Evolutionary conservation across 371 early-diverging fungal genomes (phyloP).

Genomic region (Mucor velutinosus): DNA sequence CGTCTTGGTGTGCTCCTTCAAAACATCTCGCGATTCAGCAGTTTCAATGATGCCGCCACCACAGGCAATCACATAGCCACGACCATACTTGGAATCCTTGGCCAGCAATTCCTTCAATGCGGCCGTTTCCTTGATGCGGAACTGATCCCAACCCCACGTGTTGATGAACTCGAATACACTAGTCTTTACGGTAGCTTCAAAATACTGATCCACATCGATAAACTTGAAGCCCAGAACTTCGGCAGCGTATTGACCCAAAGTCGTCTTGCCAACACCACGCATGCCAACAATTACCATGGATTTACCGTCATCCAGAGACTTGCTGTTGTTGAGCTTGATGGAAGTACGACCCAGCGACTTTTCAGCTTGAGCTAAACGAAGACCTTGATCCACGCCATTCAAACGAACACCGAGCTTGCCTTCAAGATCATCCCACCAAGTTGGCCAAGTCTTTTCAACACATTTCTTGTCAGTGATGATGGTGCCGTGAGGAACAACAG

Average conservation of each 20-base stretch:
- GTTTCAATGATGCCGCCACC: constrained; percentile 97
- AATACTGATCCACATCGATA: constrained; percentile 87
- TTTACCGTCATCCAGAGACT: constrained; percentile 30
- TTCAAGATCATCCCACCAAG: constrained; percentile 95
- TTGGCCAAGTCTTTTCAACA: constrained; percentile 98
- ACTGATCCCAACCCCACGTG: constrained; percentile 87
- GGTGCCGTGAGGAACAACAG: constrained; percentile 73
- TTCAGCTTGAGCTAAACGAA: constrained; percentile 39
- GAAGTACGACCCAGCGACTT: constrained; percentile 29
- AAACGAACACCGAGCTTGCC: constrained; percentile 72
- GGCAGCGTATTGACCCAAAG: constrained; percentile 81
- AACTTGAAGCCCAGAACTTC: constrained; percentile 68
- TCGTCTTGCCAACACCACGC: constrained; percentile 97
- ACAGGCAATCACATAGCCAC: constrained; percentile 80
- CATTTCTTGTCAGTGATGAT: constrained; percentile 92
- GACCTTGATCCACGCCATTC: constrained; percentile 73
- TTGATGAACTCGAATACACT: constrained; percentile 82
- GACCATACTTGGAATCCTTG: constrained; percentile 39
- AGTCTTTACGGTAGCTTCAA: constrained; percentile 68
- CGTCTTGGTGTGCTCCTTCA: constrained; percentile 57
- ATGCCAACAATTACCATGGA: constrained; percentile 92
- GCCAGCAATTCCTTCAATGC: constrained; percentile 53
- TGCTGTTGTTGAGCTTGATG: constrained; percentile 2
- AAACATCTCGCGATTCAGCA: constrained; percentile 62
- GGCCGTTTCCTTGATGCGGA: constrained; percentile 79